A percentile compares a stretch with the other conserved stretches of the same genome.
Evolutionary conservation across 805 yeast genomes (phyloP).

Genomic region (Spathaspora arborariae): DNA sequence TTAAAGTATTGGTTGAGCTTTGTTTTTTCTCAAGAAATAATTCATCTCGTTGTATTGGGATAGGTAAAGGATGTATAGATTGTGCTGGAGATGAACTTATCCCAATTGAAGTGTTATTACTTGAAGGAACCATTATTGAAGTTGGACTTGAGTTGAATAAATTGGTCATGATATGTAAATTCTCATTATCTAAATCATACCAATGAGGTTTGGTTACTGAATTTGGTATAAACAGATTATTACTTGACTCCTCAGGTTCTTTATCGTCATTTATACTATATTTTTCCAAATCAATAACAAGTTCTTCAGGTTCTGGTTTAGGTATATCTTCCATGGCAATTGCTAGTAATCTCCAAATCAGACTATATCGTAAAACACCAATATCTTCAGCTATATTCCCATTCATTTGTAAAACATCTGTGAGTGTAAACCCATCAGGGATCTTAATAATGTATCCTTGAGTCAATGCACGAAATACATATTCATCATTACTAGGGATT

Average conservation of each 20-base stretch:
- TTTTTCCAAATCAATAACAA: conserved; percentile 16
- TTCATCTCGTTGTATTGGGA: conserved; percentile 2
- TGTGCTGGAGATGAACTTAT: not conserved
- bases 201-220: not conserved
- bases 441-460: conserved; percentile 44
- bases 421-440: conserved; percentile 46
- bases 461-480: conserved; percentile 46
- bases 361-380: conserved; percentile 50
- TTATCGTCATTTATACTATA: conserved; percentile 3
- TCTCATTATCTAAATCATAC: conserved; percentile 34
- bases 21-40: not conserved
- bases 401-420: conserved; percentile 56
- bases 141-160: conserved; percentile 9
- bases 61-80: conserved; percentile 14
- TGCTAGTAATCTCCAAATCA: conserved; percentile 58
- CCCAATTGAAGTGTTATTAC: conserved; percentile 3
- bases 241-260: conserved; percentile 7
- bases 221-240: not conserved
- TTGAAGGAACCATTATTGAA: not conserved
- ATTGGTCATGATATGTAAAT: conserved; percentile 19
- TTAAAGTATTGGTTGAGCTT: not conserved
- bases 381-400: conserved; percentile 53
- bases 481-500: conserved; percentile 38
- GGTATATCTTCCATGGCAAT: conserved; percentile 39
- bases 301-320: not conserved